These are phyloP conservation scores for Solanum chilense DNA, from an alignment of 257 asterid species.

Conservation along the genomic window DNA sequence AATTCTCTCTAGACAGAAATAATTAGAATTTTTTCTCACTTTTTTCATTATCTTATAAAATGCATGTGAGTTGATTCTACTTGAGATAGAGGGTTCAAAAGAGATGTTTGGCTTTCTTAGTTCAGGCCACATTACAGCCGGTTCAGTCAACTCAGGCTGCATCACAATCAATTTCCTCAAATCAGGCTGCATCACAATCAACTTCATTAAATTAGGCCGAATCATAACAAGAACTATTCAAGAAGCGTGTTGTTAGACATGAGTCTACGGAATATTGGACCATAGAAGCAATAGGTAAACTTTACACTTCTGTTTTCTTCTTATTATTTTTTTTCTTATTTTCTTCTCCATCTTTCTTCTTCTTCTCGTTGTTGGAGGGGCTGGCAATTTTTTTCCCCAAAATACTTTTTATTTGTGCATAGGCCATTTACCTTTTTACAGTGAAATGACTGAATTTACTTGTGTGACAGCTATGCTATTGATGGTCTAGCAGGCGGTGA, in stretches of 20 bases:
- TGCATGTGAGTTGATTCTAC: no score
- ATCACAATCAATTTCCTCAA: background rate
- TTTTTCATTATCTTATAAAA: no score
- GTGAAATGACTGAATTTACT: conserved; percentile 24
- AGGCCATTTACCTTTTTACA: background rate
- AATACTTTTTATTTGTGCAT: no score
- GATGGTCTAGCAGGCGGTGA: conserved; percentile 99
- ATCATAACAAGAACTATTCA: background rate
- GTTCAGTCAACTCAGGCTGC: background rate
- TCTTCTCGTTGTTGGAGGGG: no score
- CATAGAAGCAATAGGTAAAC: background rate
- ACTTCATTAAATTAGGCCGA: background rate
- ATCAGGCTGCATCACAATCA: background rate
- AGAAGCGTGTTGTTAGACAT: background rate
- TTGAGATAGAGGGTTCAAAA: no score
- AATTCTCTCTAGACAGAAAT: no score
- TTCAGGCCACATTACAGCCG: background rate
- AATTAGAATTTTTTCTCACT: no score
- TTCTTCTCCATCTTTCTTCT: background rate
- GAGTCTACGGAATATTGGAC: background rate
- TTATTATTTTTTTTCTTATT: no score
- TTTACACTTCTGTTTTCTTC: no score
- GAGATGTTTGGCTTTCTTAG: background rate
- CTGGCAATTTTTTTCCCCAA: no score
- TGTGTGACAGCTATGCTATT: conserved; percentile 86